phyloP scores from a whole-genome alignment of 352 stramenopile genomes.

The Achlya hypogyna region DNA sequence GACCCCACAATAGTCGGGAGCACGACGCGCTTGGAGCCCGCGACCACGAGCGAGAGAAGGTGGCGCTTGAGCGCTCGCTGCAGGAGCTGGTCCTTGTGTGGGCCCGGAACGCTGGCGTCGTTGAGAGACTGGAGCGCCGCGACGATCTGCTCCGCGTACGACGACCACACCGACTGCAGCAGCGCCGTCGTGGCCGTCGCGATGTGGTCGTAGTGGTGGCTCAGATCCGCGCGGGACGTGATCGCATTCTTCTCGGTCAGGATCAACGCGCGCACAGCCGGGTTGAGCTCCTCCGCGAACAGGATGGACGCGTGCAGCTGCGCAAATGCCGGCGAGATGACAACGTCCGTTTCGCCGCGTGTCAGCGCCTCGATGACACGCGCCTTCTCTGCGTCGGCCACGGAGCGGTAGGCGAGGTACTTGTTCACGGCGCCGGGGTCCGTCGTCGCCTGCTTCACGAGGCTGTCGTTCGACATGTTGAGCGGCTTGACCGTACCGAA shows the following conservation, averaged over 20 bases:
- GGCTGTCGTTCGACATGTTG: conserved; percentile 34
- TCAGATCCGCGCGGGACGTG: conserved; percentile 47
- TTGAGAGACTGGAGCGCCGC: conserved; percentile 47
- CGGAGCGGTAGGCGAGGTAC: conserved; percentile 60
- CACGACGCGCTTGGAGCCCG: conserved; percentile 39
- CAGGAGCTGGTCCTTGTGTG: conserved; percentile 65
- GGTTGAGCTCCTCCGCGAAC: conserved; percentile 55
- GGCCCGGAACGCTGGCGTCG: conserved; percentile 31
- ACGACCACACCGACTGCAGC: conserved; percentile 57
- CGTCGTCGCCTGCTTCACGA: conserved; percentile 55
- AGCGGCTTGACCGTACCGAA: conserved; percentile 64
- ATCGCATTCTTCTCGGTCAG: conserved; percentile 50
- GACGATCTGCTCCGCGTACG: conserved; percentile 52
- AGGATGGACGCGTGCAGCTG: conserved; percentile 56
- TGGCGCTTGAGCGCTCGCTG: conserved; percentile 58
- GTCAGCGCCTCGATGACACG: conserved; percentile 55
- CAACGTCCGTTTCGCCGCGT: conserved; percentile 34
- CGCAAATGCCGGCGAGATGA: conserved; percentile 50
- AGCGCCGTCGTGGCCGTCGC: conserved; percentile 55
- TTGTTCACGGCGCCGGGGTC: conserved; percentile 70
- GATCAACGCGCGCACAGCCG: conserved; percentile 50
- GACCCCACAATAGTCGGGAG: conserved; percentile 28
- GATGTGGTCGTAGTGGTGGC: conserved; percentile 56
- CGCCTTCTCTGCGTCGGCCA: conserved; percentile 58
- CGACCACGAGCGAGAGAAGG: conserved; percentile 50